Percentiles rank a stretch among this genome's conserved stretches.
phyloP scores from a whole-genome alignment of 768 basidiomycete genomes.

The Collybiopsis luxurians region DNA sequence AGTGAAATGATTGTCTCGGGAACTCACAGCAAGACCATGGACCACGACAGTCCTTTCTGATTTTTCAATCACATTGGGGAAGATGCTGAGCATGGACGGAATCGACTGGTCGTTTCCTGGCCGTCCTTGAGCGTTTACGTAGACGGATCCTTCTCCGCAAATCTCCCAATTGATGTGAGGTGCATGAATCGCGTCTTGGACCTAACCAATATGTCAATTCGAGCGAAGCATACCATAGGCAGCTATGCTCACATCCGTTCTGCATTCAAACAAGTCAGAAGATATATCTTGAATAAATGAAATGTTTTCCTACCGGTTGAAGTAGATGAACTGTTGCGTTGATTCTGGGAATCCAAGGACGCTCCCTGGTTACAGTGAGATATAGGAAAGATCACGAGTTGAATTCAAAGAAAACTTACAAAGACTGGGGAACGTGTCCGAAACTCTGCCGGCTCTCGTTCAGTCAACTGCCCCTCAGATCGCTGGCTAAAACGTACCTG shows the following conservation, averaged over 20 bases:
- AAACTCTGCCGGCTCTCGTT: slow-evolving; percentile 29
- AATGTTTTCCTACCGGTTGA: slow-evolving; percentile 37
- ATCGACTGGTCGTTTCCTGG: slow-evolving; percentile 50
- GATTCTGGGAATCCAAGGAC: slow-evolving; percentile 70
- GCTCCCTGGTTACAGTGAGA: slow-evolving; percentile 32
- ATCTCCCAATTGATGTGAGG: slow-evolving; percentile 58
- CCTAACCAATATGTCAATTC: slow-evolving; percentile 18
- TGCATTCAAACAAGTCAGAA: slow-evolving; percentile 10
- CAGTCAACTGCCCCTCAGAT: neutral
- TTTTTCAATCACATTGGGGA: slow-evolving; percentile 71
- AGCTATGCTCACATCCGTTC: slow-evolving; percentile 32
- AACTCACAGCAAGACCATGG: slow-evolving; percentile 60
- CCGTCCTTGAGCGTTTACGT: slow-evolving; percentile 40
- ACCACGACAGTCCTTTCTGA: slow-evolving; percentile 60
- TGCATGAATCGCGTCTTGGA: slow-evolving; percentile 59
- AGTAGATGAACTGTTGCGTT: slow-evolving; percentile 54
- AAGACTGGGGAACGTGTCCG: slow-evolving; percentile 49
- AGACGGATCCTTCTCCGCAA: slow-evolving; percentile 53
- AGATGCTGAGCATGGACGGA: slow-evolving; percentile 57
- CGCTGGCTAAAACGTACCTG: slow-evolving; percentile 26
- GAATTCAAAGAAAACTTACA: slow-evolving; percentile 25
- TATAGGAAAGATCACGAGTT: neutral
- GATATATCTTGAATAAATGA: neutral
- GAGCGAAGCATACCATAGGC: neutral
- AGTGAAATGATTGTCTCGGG: slow-evolving; percentile 12